Evolutionary conservation across 2,329 filamentous ascomycete species (phyloP).

Genomic region (Xylaria polymorpha): DNA sequence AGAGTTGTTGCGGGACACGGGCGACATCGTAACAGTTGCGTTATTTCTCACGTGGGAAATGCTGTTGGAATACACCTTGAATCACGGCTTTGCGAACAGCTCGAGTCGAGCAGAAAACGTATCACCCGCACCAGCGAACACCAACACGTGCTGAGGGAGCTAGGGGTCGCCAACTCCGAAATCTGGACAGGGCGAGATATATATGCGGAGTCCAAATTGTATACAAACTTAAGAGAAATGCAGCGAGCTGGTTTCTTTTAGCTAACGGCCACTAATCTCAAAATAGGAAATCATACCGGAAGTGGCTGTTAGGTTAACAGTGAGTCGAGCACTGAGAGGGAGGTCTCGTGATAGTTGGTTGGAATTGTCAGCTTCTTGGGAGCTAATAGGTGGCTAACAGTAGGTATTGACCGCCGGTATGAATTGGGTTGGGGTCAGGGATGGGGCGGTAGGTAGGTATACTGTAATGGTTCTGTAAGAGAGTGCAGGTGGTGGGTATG

Average conservation of each 20-base stretch:
- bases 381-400: constrained; percentile 12
- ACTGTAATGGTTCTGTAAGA: neutral
- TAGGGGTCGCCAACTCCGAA: constrained; percentile 39
- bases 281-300: constrained; percentile 21
- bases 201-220: constrained; percentile 12
- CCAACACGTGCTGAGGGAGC: constrained; percentile 25
- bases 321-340: neutral
- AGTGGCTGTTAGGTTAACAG: neutral
- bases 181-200: neutral
- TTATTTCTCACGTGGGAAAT: constrained; percentile 26
- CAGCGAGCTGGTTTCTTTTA: constrained; percentile 10
- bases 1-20: constrained; percentile 54
- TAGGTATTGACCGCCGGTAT: constrained; percentile 14
- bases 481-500: constrained; percentile 9
- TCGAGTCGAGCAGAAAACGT: constrained; percentile 21
- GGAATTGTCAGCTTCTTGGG: constrained; percentile 14
- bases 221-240: constrained; percentile 7
- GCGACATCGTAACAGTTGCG: constrained; percentile 47
- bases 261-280: constrained; percentile 6
- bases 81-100: constrained; percentile 14
- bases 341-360: constrained; percentile 16
- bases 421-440: neutral
- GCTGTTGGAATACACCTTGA: constrained; percentile 40
- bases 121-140: constrained; percentile 38
- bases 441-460: constrained; percentile 3